Conservation (phyloP, 1,139 yeast species). For the Barnettozyma hawaiiensis region DNA sequence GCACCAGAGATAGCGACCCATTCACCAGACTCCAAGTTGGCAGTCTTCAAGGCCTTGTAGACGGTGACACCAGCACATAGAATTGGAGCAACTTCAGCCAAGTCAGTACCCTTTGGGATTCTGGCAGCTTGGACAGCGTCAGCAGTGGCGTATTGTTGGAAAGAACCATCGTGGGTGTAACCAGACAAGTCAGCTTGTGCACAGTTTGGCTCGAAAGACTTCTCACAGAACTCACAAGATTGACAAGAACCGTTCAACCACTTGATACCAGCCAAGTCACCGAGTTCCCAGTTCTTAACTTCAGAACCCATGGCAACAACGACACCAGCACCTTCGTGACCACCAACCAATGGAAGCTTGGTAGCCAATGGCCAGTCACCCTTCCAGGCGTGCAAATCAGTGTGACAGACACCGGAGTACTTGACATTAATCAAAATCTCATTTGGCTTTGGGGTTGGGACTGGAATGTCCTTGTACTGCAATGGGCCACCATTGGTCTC, state of each 20-base stretch:
- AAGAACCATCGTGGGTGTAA: slow-evolving; percentile 62
- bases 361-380: slow-evolving; percentile 72
- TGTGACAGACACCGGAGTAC: slow-evolving; percentile 77
- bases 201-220: slow-evolving; percentile 51
- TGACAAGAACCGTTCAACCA: slow-evolving; percentile 61
- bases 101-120: slow-evolving; percentile 49
- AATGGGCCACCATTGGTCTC: slow-evolving; percentile 64
- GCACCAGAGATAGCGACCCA: slow-evolving; percentile 65
- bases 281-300: slow-evolving; percentile 53
- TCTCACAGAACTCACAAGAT: slow-evolving; percentile 53
- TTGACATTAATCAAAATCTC: slow-evolving; percentile 63
- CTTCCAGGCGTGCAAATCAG: slow-evolving; percentile 76
- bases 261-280: slow-evolving; percentile 58
- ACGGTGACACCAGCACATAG: slow-evolving; percentile 66
- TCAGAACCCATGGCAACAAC: slow-evolving; percentile 54
- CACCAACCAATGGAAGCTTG: slow-evolving; percentile 69
- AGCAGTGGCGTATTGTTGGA: slow-evolving; percentile 63
- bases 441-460: slow-evolving; percentile 62
- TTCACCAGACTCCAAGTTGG: slow-evolving; percentile 47
- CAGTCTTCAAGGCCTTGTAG: slow-evolving; percentile 60
- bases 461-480: slow-evolving; percentile 57
- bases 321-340: slow-evolving; percentile 65
- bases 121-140: slow-evolving; percentile 60
- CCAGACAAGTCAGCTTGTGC: slow-evolving; percentile 56
- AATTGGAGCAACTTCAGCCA: slow-evolving; percentile 54